A percentile compares a stretch with the other conserved stretches of the same genome.
Evolutionary conservation across 495 filamentous ascomycete genomes (phyloP).

Genomic region (Cryomyces antarcticus): DNA sequence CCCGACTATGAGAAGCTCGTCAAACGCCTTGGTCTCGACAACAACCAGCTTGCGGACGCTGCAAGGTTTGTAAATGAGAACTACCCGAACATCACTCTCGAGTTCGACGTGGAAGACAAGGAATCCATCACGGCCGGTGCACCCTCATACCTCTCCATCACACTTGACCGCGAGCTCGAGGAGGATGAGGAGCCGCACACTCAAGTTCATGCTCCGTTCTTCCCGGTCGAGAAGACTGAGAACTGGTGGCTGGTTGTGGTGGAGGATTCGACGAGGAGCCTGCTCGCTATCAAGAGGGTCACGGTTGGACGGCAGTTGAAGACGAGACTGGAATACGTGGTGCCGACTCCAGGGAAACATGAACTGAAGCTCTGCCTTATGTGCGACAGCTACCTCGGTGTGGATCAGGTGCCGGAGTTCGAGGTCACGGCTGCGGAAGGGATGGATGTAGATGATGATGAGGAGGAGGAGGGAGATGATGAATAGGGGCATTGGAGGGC

Average conservation of each 20-base stretch:
- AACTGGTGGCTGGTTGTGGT: slow-evolving; percentile 95
- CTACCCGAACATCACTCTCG: slow-evolving; percentile 83
- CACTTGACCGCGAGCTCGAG: slow-evolving; percentile 66
- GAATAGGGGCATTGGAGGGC: background rate
- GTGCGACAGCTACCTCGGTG: slow-evolving; percentile 93
- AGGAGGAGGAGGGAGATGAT: slow-evolving; percentile 48
- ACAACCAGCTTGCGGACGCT: slow-evolving; percentile 68
- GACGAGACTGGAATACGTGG: slow-evolving; percentile 66
- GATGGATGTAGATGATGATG: slow-evolving; percentile 84
- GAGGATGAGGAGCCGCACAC: slow-evolving; percentile 54
- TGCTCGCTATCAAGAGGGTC: slow-evolving; percentile 86
- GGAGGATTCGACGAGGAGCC: slow-evolving; percentile 60
- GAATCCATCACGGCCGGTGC: slow-evolving; percentile 61
- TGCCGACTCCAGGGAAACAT: slow-evolving; percentile 68
- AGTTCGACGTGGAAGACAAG: slow-evolving; percentile 66
- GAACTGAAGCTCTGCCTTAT: slow-evolving; percentile 84
- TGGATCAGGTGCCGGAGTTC: slow-evolving; percentile 89
- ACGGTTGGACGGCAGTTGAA: slow-evolving; percentile 64
- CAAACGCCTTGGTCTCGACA: slow-evolving; percentile 55
- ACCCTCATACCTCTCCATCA: slow-evolving; percentile 67
- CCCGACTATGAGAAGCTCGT: slow-evolving; percentile 53
- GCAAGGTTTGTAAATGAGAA: slow-evolving; percentile 91
- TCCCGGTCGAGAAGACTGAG: slow-evolving; percentile 81
- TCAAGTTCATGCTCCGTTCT: slow-evolving; percentile 90
- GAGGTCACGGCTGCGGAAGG: slow-evolving; percentile 70